Conservation (phyloP, 495 filamentous ascomycete species). For the Penicillium psychrofluorescens region DNA sequence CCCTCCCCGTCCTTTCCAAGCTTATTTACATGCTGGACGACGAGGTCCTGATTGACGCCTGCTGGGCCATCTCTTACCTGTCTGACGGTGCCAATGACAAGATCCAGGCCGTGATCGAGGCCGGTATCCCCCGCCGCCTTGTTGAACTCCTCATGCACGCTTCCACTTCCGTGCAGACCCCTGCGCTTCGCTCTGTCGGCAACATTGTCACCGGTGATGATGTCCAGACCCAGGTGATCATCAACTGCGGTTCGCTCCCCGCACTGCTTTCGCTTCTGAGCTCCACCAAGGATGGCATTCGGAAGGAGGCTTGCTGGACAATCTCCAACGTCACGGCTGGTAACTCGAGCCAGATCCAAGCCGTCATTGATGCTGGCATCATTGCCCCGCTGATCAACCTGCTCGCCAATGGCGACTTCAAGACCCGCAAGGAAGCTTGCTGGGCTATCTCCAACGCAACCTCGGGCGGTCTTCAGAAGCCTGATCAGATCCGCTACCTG, state of each 20-base stretch:
- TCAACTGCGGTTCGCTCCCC: constrained; percentile 92
- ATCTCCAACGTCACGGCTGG: constrained; percentile 99
- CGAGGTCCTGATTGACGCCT: constrained; percentile 97
- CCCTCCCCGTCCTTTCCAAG: constrained; percentile 94
- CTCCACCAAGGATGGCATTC: constrained; percentile 97
- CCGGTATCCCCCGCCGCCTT: constrained; percentile 91
- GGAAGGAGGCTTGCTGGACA: constrained; percentile 99
- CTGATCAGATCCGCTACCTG: constrained; percentile 94
- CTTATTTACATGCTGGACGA: constrained; percentile 98
- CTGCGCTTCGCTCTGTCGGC: constrained; percentile 91
- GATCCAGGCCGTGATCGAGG: constrained; percentile 98
- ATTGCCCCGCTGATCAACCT: constrained; percentile 94
- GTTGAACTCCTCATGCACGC: constrained; percentile 98
- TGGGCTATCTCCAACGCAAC: constrained; percentile 99
- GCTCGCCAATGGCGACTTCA: constrained; percentile 92
- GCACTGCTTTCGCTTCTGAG: constrained; percentile 87
- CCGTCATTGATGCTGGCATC: constrained; percentile 94
- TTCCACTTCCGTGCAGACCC: constrained; percentile 98
- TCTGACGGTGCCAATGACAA: constrained; percentile 99
- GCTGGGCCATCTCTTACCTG: constrained; percentile 99
- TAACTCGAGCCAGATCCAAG: constrained; percentile 95
- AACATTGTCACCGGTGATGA: constrained; percentile 99
- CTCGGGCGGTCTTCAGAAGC: constrained; percentile 95
- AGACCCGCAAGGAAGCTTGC: constrained; percentile 99
- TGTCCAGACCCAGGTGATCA: constrained; percentile 98